These are phyloP conservation scores for Fraxinus excelsior DNA, from an alignment of 257 asterid species.

Conservation along the genomic window DNA sequence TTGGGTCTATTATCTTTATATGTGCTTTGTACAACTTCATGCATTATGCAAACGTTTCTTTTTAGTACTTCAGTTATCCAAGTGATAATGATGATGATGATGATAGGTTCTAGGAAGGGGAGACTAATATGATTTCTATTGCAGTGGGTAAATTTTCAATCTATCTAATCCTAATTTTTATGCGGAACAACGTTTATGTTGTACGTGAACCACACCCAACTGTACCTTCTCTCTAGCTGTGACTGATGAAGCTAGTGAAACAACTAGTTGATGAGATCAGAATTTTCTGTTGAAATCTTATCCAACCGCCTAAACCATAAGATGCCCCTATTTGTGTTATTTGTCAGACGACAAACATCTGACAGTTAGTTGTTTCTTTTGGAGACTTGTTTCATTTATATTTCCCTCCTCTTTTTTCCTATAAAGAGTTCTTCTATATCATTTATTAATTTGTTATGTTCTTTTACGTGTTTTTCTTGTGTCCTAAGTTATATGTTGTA, in stretches of 20 bases:
- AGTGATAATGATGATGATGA: background rate
- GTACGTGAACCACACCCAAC: background rate
- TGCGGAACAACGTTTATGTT: background rate
- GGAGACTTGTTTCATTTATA: background rate
- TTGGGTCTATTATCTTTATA: constrained; percentile 11
- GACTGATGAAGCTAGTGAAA: background rate
- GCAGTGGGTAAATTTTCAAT: background rate
- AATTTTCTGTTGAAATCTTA: background rate
- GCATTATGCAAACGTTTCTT: constrained; percentile 2
- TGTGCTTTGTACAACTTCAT: constrained; percentile 9
- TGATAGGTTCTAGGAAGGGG: background rate
- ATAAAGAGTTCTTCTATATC: constrained; percentile 4
- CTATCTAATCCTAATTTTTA: background rate
- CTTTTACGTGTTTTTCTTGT: constrained; percentile 15
- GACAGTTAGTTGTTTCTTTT: constrained; percentile 5
- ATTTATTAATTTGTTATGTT: constrained; percentile 8
- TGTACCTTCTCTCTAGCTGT: background rate
- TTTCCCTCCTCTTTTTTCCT: background rate
- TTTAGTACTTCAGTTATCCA: background rate
- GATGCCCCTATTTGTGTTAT: background rate
- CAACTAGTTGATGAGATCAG: background rate
- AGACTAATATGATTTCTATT: background rate
- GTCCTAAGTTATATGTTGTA: constrained; percentile 10
- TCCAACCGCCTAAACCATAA: background rate
- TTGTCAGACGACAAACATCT: constrained; percentile 7